phyloP scores from a whole-genome alignment of 352 stramenopile genomes.

The Globisporangium nodosum region DNA sequence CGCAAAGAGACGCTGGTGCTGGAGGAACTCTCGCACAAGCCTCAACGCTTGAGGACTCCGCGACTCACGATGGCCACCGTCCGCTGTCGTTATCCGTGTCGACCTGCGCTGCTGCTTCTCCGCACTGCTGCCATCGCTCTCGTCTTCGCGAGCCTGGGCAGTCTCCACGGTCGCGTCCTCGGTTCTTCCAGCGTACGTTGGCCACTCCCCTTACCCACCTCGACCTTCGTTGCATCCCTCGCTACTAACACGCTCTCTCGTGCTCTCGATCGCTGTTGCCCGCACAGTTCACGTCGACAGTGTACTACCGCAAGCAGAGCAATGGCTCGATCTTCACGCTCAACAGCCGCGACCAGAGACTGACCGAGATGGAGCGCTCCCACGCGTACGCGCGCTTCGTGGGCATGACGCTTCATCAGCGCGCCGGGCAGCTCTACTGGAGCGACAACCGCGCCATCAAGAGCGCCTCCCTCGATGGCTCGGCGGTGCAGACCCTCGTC shows the following conservation, averaged over 20 bases:
- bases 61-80: background rate
- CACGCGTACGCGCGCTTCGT: slow-evolving; percentile 39
- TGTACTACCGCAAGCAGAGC: slow-evolving; percentile 55
- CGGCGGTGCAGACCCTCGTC: slow-evolving; percentile 20
- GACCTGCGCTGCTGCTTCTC: background rate
- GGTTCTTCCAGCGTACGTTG: background rate
- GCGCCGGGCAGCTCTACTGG: slow-evolving; percentile 38
- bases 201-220: background rate
- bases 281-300: slow-evolving; percentile 32
- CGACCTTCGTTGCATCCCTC: background rate
- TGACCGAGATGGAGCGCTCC: slow-evolving; percentile 29
- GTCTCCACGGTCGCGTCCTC: background rate
- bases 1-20: background rate
- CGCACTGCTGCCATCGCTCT: background rate
- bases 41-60: no score
- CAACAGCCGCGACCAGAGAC: slow-evolving; percentile 28
- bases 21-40: no score
- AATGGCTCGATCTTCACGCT: slow-evolving; percentile 53
- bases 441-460: slow-evolving; percentile 48
- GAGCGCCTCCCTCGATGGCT: slow-evolving; percentile 12
- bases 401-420: slow-evolving; percentile 34
- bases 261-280: background rate
- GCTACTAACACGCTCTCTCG: background rate
- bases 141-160: background rate
- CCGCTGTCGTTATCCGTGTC: no score